Percentiles rank a stretch among this genome's conserved stretches.
Evolutionary conservation across 2,329 filamentous ascomycete species (phyloP).

Genomic region (Orbilia ellipsospora): DNA sequence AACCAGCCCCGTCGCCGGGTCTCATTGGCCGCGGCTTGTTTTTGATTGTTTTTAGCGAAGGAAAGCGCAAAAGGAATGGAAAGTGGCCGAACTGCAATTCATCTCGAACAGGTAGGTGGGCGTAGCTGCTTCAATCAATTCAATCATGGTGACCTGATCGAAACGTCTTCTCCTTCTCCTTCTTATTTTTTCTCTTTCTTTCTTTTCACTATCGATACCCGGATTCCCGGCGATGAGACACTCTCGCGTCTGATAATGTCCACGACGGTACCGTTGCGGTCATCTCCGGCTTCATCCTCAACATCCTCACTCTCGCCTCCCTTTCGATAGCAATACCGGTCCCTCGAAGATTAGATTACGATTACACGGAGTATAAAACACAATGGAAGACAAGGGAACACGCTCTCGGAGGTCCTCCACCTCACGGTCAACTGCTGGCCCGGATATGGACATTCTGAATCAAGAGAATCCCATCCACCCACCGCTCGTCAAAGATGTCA

Average conservation of each 20-base stretch:
- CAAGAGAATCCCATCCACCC: constrained; percentile 80
- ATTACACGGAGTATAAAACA: constrained; percentile 18
- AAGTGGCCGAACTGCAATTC: constrained; percentile 37
- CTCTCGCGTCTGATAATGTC: constrained; percentile 35
- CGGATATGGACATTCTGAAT: constrained; percentile 81
- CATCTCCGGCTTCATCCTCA: constrained; percentile 27
- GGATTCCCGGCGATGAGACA: neutral
- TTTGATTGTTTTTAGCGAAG: constrained; percentile 25
- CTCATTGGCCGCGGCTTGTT: constrained; percentile 39
- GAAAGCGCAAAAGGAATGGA: constrained; percentile 18
- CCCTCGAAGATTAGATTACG: neutral
- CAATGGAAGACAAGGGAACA: constrained; percentile 11
- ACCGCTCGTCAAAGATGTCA: constrained; percentile 55
- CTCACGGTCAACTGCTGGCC: constrained; percentile 69
- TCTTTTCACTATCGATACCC: constrained; percentile 11
- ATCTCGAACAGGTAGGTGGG: constrained; percentile 34
- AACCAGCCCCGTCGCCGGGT: neutral
- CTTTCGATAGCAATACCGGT: neutral
- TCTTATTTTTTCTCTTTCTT: constrained; percentile 4
- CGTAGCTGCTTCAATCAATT: constrained; percentile 21
- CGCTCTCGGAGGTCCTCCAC: constrained; percentile 28
- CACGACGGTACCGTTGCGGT: constrained; percentile 27
- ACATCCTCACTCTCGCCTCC: constrained; percentile 2
- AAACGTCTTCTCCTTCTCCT: constrained; percentile 1
- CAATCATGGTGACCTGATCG: neutral